Evolutionary conservation across 2,329 filamentous ascomycete genomes (phyloP), one percentile per base, ranked within the genome.

Genomic region (Emergomyces pasteurianus): DNA sequence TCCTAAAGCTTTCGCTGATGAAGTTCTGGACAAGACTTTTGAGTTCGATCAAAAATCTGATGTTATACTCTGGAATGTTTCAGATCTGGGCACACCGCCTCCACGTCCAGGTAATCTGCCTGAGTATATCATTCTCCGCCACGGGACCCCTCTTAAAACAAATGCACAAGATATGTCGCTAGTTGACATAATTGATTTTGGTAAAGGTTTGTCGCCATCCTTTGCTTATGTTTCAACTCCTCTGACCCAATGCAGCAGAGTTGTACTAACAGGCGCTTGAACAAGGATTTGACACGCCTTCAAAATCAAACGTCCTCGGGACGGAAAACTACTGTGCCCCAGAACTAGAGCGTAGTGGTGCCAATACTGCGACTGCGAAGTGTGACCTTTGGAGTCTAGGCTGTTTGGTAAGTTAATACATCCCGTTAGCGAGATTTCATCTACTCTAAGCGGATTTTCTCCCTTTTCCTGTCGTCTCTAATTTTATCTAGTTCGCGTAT

Each of bases 101-200:
- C 28, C 50, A n/a, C 54, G 28, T 18, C 63, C 61, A n/a, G 58
- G 40, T 26, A 38, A 62, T 53, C 49, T 62, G 2, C 63, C 63
- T 1, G 26, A 61, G 34, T 62, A 63, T 46, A 56, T 63, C 26
- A 36, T 60, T 23, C 9, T 23, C 10, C 36, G 50, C 14, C 18
- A 55, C 3, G 23, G 38, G 26, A 28, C 28, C 34, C 49, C 60
- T 34, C 50, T 64, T 2, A 36, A 55, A 47, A 58, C 60, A 23
- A 18, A 64, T 55, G 18, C 2, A 12, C 18, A 36, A 21, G 55
- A 62, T 56, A 60, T 64, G 59, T 59, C 60, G 2, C 28, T 21
- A 16, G 55, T 62, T 21, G 58, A 64, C 2, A 54, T 64, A 21
- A 43, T 64, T 31, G 63, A 64, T 43, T 64, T 62, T 60, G 63